These are phyloP conservation scores for Geotrichum candidum DNA, from an alignment of 1,139 yeast genomes.

Conservation along the genomic window DNA sequence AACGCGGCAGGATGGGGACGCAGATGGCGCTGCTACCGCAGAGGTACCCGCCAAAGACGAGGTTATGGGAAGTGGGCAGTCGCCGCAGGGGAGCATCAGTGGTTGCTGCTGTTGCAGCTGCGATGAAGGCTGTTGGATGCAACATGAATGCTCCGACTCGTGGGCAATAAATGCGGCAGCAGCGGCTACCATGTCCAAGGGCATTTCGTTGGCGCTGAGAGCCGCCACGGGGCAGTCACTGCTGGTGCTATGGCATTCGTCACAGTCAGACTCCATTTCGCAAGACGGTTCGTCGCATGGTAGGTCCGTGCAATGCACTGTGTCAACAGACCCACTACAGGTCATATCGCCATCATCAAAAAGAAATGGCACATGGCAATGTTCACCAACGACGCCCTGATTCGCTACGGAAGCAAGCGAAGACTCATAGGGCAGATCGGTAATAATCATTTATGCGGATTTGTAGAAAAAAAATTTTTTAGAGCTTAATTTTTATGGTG, in stretches of 20 bases:
- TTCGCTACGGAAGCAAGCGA: not conserved
- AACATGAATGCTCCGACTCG: not conserved
- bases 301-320: not conserved
- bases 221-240: not conserved
- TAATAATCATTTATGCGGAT: not conserved
- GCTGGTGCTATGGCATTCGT: not conserved
- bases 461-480: not conserved
- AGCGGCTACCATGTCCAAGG: constrained; percentile 2
- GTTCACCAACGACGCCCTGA: not conserved
- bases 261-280: not conserved
- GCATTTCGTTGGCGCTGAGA: not conserved
- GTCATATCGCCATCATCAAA: not conserved
- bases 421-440: not conserved
- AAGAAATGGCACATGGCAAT: not conserved
- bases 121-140: not conserved
- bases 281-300: not conserved
- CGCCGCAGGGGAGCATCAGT: not conserved
- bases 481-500: not conserved
- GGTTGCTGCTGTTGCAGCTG: not conserved
- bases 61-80: not conserved
- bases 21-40: not conserved
- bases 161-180: not conserved
- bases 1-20: not conserved
- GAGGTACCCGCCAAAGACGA: not conserved
- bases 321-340: not conserved